These are phyloP conservation scores for Penicillium ochrochloron DNA, from an alignment of 495 filamentous ascomycete species.

Conservation along the genomic window DNA sequence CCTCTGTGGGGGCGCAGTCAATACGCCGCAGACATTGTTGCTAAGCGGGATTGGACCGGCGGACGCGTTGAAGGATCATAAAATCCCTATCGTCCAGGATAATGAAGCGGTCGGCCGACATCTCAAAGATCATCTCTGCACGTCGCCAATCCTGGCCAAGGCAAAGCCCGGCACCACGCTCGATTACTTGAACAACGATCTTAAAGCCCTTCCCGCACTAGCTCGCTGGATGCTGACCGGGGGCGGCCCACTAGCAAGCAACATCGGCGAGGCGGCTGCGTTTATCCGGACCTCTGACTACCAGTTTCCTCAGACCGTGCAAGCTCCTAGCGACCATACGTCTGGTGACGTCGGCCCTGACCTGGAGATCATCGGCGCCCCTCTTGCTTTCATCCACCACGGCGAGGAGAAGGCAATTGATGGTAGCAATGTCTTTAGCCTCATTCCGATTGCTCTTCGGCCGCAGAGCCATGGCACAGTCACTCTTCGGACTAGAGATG, in stretches of 20 bases:
- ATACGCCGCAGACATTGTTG: slow-evolving; percentile 1
- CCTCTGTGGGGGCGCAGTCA: not conserved
- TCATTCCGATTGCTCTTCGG: slow-evolving; percentile 24
- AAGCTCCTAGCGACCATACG: slow-evolving; percentile 17
- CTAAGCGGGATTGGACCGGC: not conserved
- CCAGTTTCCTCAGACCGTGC: slow-evolving; percentile 6
- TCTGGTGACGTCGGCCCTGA: slow-evolving; percentile 25
- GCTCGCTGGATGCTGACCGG: slow-evolving; percentile 24
- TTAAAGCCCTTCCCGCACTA: slow-evolving; percentile 26
- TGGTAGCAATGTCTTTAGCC: slow-evolving; percentile 22
- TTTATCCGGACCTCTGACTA: slow-evolving; percentile 26
- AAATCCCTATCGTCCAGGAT: not conserved
- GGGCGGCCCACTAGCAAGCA: slow-evolving; percentile 27
- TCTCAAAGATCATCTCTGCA: slow-evolving; percentile 27
- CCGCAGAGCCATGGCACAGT: slow-evolving; percentile 27
- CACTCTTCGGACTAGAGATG: slow-evolving; percentile 23
- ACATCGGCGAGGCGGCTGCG: slow-evolving; percentile 29
- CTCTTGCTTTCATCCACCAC: slow-evolving; percentile 29
- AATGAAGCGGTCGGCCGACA: slow-evolving; percentile 24
- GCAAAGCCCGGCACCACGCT: slow-evolving; percentile 25
- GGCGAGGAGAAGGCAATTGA: slow-evolving; percentile 23
- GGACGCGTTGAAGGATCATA: not conserved
- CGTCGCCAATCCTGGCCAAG: slow-evolving; percentile 27
- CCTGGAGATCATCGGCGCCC: slow-evolving; percentile 30
- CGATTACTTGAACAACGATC: slow-evolving; percentile 25